Evolutionary conservation across 805 yeast species (phyloP), one percentile per base, ranked within the genome.

Genomic region (Hanseniaspora jakobsenii): DNA sequence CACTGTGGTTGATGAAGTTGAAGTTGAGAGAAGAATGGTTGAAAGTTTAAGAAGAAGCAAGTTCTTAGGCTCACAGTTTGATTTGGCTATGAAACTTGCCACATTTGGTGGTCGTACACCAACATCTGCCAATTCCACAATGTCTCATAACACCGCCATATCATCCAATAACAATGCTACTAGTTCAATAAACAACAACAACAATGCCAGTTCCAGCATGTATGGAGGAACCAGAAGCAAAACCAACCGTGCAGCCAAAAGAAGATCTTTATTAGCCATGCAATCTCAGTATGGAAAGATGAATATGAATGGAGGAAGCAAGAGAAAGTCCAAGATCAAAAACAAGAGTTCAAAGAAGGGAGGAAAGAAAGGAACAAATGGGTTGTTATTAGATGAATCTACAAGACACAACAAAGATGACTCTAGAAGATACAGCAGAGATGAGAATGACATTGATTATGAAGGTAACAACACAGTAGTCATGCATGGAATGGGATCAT

Each of bases 11-110:
- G 48, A 46, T 36, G 48, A 40, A 36, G 45, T 31, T 14, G 45
- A 39, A 13, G 48, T 46, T n/a, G 61, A 60, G 43, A 56, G 55
- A 47, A 53, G 50, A 27, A 63, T 66, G 40, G 54, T 64, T 27
- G 66, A 66, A 42, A 67, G 70, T 14, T 64, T 66, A 26, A 61
- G 70, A 57, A 61, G 70, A 57, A 66, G 70, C 1, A 64, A 60
- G 44, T 66, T 66, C 49, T 56, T 66, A 27, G 71, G 71, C 7
- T 66, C 71, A 7, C 56, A 51, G 34, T 46, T 46, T 26, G 45
- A 40, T 28, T 21, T 46, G 12, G 45, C 48, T 19, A 46, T 46
- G 45, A 45, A 45, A 13, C 21, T 45, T n/a, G 44, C 48, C 5
- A 28, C 32, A 6, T 23, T n/a, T n/a, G n/a, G n/a, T n/a, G n/a